Evolutionary conservation across 352 stramenopile species (phyloP).

Genomic region (Pythium monospermum): DNA sequence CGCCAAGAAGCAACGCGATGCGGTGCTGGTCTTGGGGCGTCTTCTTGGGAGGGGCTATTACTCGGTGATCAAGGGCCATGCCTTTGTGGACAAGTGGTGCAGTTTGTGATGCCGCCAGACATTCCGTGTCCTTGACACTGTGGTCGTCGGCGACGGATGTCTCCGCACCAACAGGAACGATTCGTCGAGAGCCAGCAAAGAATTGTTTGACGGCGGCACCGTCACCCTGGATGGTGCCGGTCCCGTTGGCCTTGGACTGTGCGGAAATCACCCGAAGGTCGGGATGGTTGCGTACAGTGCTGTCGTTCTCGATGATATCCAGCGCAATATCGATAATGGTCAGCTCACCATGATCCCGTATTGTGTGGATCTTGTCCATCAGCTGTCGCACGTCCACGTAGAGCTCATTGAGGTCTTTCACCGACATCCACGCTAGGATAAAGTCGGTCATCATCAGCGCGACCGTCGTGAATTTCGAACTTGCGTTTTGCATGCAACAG

Average conservation of each 20-base stretch:
- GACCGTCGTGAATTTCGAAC: conserved; percentile 20
- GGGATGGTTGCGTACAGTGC: no score
- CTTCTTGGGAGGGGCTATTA: no score
- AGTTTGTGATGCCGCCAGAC: not conserved
- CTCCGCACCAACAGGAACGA: not conserved
- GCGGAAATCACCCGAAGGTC: no score
- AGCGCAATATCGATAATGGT: no score
- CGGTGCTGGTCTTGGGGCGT: conserved; percentile 23
- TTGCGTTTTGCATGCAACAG: conserved; percentile 25
- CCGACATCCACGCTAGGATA: conserved; percentile 2
- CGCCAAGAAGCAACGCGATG: not conserved
- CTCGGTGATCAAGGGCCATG: no score
- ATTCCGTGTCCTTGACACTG: not conserved
- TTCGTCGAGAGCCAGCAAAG: not conserved
- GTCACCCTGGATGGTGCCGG: not conserved
- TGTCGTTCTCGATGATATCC: no score
- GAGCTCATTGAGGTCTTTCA: conserved; percentile 11
- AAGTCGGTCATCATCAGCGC: conserved; percentile 25
- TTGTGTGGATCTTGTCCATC: not conserved
- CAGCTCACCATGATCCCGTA: conserved; percentile 69
- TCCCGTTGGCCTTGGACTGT: no score
- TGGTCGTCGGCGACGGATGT: not conserved
- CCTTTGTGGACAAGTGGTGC: no score
- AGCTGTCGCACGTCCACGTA: conserved; percentile 1
- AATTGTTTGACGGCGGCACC: not conserved